A percentile compares a stretch with the other conserved stretches of the same genome.
Evolutionary conservation across 257 asterid genomes (phyloP).

Genomic region (Primulina huaijiensis): DNA sequence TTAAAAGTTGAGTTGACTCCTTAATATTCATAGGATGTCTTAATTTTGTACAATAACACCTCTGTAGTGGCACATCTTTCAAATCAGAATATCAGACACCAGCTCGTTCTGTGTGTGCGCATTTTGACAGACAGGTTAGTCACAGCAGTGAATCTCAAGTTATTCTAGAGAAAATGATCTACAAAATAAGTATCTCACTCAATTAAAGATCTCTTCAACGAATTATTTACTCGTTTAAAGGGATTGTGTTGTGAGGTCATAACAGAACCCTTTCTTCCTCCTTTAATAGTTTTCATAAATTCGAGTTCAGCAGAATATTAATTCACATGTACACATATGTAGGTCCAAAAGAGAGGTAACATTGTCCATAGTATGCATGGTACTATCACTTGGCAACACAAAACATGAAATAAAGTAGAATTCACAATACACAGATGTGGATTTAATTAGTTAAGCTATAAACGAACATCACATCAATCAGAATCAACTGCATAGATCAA

Average conservation of each 20-base stretch:
- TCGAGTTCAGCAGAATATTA: slow-evolving; percentile 2
- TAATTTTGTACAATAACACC: not conserved
- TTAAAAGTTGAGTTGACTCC: not conserved
- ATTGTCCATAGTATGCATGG: not conserved
- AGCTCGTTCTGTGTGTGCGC: not conserved
- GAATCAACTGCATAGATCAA: not conserved
- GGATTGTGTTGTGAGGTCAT: not conserved
- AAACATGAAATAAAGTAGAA: not conserved
- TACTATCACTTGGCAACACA: not conserved
- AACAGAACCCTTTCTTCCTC: not conserved
- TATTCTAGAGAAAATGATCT: not conserved
- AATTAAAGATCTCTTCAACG: not conserved
- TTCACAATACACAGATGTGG: slow-evolving; percentile 5
- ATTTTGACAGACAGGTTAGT: not conserved
- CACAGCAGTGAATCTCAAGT: not conserved
- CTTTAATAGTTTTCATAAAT: not conserved
- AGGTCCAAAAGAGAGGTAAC: not conserved
- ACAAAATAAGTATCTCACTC: not conserved
- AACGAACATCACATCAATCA: not conserved
- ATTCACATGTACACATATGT: not conserved
- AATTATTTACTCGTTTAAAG: not conserved
- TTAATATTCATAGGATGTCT: not conserved
- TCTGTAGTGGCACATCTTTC: not conserved
- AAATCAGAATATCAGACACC: not conserved
- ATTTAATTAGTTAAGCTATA: not conserved